A percentile compares a stretch with the other conserved stretches of the same genome.
Conservation (phyloP, 768 basidiomycete species). For the Daedaleopsis sinensis region DNA sequence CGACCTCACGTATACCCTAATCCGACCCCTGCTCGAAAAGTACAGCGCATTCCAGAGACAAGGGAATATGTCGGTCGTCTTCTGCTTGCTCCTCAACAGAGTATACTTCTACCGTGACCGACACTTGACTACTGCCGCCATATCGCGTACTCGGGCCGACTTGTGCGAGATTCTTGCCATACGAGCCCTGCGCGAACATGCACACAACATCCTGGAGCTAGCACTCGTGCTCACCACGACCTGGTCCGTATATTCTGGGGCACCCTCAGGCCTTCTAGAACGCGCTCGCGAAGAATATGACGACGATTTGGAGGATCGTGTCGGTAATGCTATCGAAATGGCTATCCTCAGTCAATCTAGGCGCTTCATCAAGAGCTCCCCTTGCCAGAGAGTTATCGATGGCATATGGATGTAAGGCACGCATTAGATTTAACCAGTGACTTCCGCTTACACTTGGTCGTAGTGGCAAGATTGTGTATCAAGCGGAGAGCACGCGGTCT, state of each 20-base stretch:
- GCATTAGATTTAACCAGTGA: too few species aligned
- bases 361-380: slow-evolving; percentile 84
- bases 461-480: slow-evolving; percentile 90
- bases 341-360: slow-evolving; percentile 89
- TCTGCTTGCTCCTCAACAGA: slow-evolving; percentile 87
- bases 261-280: slow-evolving; percentile 58
- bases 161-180: slow-evolving; percentile 93
- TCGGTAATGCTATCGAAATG: slow-evolving; percentile 93
- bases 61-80: slow-evolving; percentile 84
- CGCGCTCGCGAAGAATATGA: slow-evolving; percentile 66
- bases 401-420: slow-evolving; percentile 67
- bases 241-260: slow-evolving; percentile 82
- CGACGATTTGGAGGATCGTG: slow-evolving; percentile 73
- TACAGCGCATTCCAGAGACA: slow-evolving; percentile 70
- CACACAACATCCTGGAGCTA: slow-evolving; percentile 67
- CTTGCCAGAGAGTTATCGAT: slow-evolving; percentile 90
- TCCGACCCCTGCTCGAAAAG: slow-evolving; percentile 87
- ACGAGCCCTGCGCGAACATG: slow-evolving; percentile 72
- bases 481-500: slow-evolving; percentile 83
- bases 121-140: slow-evolving; percentile 63
- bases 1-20: slow-evolving; percentile 88
- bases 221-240: slow-evolving; percentile 73
- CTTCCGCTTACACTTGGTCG: slow-evolving; percentile 23
- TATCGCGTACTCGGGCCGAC: slow-evolving; percentile 75
- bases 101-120: slow-evolving; percentile 84